phyloP scores from a whole-genome alignment of 805 yeast species.

The Candida dendrica region DNA sequence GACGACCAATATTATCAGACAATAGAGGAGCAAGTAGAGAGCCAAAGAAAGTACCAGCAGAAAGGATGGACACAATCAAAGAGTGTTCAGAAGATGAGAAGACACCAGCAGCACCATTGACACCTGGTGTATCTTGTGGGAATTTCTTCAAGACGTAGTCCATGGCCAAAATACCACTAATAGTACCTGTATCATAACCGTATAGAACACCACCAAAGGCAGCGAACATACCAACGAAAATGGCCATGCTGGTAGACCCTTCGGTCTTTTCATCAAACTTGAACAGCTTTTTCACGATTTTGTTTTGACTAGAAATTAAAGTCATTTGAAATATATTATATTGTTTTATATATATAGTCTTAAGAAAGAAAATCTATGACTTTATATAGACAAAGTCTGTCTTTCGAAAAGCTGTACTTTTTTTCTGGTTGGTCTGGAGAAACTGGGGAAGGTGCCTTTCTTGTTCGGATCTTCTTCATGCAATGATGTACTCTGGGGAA shows the following conservation, averaged over 20 bases:
- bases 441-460: too few species aligned
- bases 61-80: slow-evolving; percentile 64
- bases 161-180: slow-evolving; percentile 63
- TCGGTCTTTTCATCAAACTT: slow-evolving; percentile 40
- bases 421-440: too few species aligned
- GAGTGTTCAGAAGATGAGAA: slow-evolving; percentile 45
- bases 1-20: slow-evolving; percentile 50
- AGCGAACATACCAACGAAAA: slow-evolving; percentile 51
- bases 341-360: too few species aligned
- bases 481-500: too few species aligned
- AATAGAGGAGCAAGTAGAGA: slow-evolving; percentile 55
- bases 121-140: slow-evolving; percentile 26
- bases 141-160: slow-evolving; percentile 36
- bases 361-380: too few species aligned
- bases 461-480: too few species aligned
- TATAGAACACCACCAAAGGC: slow-evolving; percentile 61
- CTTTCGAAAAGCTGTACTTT: too few species aligned
- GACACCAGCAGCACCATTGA: slow-evolving; percentile 12
- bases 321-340: too few species aligned
- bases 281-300: slow-evolving; percentile 23
- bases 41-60: slow-evolving; percentile 67
- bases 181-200: slow-evolving; percentile 65
- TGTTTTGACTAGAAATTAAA: neutral
- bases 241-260: slow-evolving; percentile 41
- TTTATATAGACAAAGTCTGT: too few species aligned